Base-by-base conservation (phyloP, 805 yeast genomes). In the Starmerella lactis-condensi region DNA sequence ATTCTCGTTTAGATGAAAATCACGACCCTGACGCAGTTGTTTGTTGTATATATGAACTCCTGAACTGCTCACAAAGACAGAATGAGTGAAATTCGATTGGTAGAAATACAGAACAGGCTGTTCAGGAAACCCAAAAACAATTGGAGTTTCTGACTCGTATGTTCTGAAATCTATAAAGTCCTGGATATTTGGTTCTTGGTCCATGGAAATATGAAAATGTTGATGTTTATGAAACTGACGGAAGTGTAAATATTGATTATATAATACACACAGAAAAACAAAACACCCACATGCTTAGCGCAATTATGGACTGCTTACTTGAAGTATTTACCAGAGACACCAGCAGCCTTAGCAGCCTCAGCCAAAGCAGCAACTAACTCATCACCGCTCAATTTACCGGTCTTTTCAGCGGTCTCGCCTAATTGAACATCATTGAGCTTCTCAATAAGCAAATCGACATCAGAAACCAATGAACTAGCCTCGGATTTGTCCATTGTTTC, bases 381-480 rank as follows among this genome's bases (percentile, higher is more conserved):
- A 29, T 60, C 52, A 38, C 69, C 56, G 45, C 64, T 66, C 34
- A 75, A 75, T 43, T 57, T 60, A 16, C 61, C 78, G 29, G 78
- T 54, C 61, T 72, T 72, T 18, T 56, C 60, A 34, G 93, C 85
- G 47, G 76, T 69, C n/a, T 65, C 70, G 31, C 67, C 71, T 51
- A 85, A 69, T 54, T 74, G 72, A 26, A 67, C 58, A 51, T 85
- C 98, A 50, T 76, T 79, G 41, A 89, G 64, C 41, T 71, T 58
- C 36, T 79, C 94, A 44, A 83, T 65, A 44, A 89, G 62, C 40
- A 71, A 61, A 41, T 74, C 91, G 43, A 81, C 56, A 53, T 89
- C 96, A 38, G 70, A 70, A 19, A 47, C 41, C 26, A 51, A 22
- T 26, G 31, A 43, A n/a, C 46, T 44, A 22, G 50, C 49, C 42